These are phyloP conservation scores for Peniophora sp. DNA, from an alignment of 1,284 basidiomycete species.

Conservation along the genomic window DNA sequence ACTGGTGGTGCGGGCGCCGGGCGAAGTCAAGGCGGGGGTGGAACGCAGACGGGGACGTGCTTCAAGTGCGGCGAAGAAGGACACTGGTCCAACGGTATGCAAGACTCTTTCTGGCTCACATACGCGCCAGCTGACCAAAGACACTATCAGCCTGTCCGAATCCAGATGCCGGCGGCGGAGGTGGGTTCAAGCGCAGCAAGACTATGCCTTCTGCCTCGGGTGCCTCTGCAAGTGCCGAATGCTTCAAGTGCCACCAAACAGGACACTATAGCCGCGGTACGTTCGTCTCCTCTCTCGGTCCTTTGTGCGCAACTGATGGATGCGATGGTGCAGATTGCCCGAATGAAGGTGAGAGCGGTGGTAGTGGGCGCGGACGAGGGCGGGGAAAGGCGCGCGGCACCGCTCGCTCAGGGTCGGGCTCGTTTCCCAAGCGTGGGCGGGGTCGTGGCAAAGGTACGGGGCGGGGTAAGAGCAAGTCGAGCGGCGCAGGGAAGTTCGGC, in stretches of 20 bases:
- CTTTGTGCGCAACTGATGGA: background rate
- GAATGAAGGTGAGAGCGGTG: conserved; percentile 12
- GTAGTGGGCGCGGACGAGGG: conserved; percentile 8
- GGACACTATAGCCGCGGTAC: background rate
- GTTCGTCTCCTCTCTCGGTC: background rate
- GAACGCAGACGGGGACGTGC: conserved; percentile 17
- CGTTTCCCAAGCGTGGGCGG: conserved; percentile 16
- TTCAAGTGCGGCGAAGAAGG: conserved; percentile 26
- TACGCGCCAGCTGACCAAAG: background rate
- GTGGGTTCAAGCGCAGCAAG: conserved; percentile 5
- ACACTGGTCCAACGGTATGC: conserved; percentile 20
- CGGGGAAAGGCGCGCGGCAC: background rate
- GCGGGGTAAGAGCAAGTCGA: background rate
- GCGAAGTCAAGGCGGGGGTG: conserved; percentile 2
- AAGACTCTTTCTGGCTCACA: background rate
- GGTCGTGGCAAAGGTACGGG: conserved; percentile 8
- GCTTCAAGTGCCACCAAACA: background rate
- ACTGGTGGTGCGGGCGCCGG: conserved; percentile 1
- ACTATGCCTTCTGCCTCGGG: conserved; percentile 13
- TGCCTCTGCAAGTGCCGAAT: background rate
- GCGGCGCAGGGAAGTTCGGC: background rate
- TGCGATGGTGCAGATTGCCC: conserved; percentile 16
- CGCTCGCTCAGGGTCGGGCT: conserved; percentile 13
- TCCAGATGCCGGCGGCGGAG: too few relatives aligned
- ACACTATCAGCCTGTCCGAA: background rate